Percentiles rank a stretch among this genome's conserved stretches.
These are phyloP conservation scores for Rhytidiadelphus loreus DNA, from an alignment of 225 moss, liverwort and hornwort species.

Conservation along the genomic window DNA sequence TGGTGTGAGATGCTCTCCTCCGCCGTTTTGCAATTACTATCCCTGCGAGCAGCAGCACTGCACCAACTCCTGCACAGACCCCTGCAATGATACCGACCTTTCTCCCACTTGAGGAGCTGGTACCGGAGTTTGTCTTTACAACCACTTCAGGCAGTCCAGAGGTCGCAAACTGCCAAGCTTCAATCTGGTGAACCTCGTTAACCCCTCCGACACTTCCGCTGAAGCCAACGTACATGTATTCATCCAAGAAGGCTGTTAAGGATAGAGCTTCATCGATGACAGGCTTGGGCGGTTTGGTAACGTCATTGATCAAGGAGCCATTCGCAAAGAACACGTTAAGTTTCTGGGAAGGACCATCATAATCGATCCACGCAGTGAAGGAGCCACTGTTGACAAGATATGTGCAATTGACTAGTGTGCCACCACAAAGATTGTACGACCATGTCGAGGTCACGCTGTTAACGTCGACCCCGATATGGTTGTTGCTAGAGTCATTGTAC, in stretches of 20 bases:
- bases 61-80: too few relatives aligned
- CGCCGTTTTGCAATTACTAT: too few relatives aligned
- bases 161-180: neutral
- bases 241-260: neutral
- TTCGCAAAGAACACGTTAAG: neutral
- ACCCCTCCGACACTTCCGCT: fast-evolving
- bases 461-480: neutral
- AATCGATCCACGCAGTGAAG: neutral
- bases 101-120: too few relatives aligned
- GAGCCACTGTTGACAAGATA: neutral
- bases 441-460: neutral
- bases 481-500: neutral
- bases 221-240: neutral
- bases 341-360: neutral
- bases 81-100: too few relatives aligned
- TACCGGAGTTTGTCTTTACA: too few relatives aligned
- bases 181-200: neutral
- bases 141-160: neutral
- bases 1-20: neutral
- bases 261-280: neutral
- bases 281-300: neutral
- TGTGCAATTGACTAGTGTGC: neutral
- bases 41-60: too few relatives aligned
- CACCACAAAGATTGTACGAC: fast-evolving
- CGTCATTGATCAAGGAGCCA: neutral